Evolutionary conservation across 768 basidiomycete genomes (phyloP), one percentile per base, ranked within the genome.

Genomic region (Auricularia cornea): DNA sequence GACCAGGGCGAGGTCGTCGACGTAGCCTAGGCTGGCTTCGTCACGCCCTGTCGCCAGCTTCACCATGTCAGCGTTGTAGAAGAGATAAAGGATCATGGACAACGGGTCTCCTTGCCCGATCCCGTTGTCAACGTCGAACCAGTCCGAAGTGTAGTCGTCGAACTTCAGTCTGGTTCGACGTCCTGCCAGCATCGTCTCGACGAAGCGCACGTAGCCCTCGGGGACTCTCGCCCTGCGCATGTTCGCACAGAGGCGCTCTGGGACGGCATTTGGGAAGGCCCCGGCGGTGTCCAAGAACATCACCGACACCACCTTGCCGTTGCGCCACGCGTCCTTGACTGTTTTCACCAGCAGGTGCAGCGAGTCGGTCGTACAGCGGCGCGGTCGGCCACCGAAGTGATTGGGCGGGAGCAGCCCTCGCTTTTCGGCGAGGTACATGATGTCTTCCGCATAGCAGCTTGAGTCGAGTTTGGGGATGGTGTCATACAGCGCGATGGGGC

Each of bases 261-360:
- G n/a, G n/a, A n/a, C n/a, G n/a, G n/a, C n/a, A n/a, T n/a, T n/a
- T 40, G 8, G 8, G 38, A n/a, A n/a, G n/a, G n/a, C n/a, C n/a
- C n/a, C n/a, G n/a, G n/a, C n/a, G n/a, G n/a, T n/a, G n/a, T n/a
- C n/a, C n/a, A 75, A 66, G 61, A 71, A 72, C 1, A 77, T 66
- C 0, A 62, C 66, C 1, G 69, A 66, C 2, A 67, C 74, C 0
- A 72, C 72, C 40, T 71, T 62, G 0, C 64, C 51, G 51, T 40
- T 40, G 8, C 8, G 33, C 72, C 71, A 81, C 0, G 76, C 73
- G 1, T 72, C 68, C 54, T 79, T 75, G 30, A 81, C 70, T 12
- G 66, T 70, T 2, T 74, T 60, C 4, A 74, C 69, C 0, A 80
- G 65, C 2, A 72, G 62, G 48, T 75, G 72, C 3, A 75, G 26